Evolutionary conservation across 768 basidiomycete genomes (phyloP), one percentile per base, ranked within the genome.

Genomic region (Glaciozyma martinii): DNA sequence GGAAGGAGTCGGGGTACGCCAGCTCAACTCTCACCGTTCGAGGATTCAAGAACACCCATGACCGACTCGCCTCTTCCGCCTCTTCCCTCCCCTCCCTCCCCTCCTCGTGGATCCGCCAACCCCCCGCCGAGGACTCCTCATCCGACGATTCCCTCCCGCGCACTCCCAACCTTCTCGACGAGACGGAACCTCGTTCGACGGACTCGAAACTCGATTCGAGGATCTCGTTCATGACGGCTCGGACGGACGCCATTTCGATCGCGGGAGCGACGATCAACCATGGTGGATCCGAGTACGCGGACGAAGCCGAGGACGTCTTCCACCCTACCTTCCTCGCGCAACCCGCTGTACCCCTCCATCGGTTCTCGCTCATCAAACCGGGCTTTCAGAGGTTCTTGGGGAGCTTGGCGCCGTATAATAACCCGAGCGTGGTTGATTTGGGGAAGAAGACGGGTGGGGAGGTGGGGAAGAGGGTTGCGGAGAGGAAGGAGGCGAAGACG

Each of bases 301-400:
- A 62, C 18, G 42, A 53, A 23, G 18, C 60, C 54, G 62, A 50
- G 42, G 32, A 30, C 40, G 42, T 50, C 25, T 55, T 56, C 37
- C 56, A 59, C 30, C 49, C 58, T 29, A 18, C 40, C 42, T 27
- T 29, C 25, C 23, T 19, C 27, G 29, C 21, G 2, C 44, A 43
- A 27, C n/a, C 30, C 10, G 33, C 29, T 5, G 70, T 84, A 0
- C 80, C 85, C 59, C 80, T 90, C 4, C 90, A 92, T 75, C 86
- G 91, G 23, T 93, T 93, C 79, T 87, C 90, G 27, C 80, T 92
- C 40, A 81, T 91, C 71, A 89, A 86, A 75, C 89, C 89, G 21
- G 88, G 88, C 5, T 65, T 72, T n/a, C 67, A 70, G 42, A 68
- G 62, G 32, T 70, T 64, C 60, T 43, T 66, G 56, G 55, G 60